These are phyloP conservation scores for Cytidiella melzeri DNA, from an alignment of 768 basidiomycete genomes.

Conservation along the genomic window DNA sequence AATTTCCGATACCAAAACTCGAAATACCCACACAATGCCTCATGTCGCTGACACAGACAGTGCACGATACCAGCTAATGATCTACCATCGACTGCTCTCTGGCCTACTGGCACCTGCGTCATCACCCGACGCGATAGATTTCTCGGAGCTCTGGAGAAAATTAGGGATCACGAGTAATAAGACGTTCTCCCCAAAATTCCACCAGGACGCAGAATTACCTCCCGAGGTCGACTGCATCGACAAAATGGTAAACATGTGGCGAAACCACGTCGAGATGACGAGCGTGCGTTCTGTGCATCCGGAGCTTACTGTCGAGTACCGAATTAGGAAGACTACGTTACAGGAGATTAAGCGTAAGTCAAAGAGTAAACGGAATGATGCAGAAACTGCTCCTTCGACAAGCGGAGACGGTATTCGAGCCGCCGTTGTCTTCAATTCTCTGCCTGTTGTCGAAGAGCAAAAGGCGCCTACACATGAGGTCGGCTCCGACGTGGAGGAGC, in stretches of 20 bases:
- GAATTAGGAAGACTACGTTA: conserved; percentile 16
- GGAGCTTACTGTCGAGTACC: conserved; percentile 47
- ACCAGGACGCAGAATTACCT: conserved; percentile 25
- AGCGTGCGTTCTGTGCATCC: conserved; percentile 31
- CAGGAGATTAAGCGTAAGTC: conserved; percentile 1
- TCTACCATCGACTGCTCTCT: conserved; percentile 64
- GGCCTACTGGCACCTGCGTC: conserved; percentile 36
- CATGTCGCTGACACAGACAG: conserved; percentile 49
- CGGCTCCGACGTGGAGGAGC: background rate
- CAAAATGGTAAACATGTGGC: conserved; percentile 29
- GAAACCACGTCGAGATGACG: conserved; percentile 17
- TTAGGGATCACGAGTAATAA: conserved; percentile 37
- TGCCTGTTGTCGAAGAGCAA: background rate
- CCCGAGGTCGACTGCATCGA: conserved; percentile 20
- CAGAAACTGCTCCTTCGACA: background rate
- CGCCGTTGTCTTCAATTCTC: background rate
- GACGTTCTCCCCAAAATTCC: conserved; percentile 46
- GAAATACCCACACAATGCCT: conserved; percentile 44
- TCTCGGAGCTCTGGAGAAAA: conserved; percentile 44
- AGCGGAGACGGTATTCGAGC: background rate
- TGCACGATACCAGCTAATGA: conserved; percentile 68
- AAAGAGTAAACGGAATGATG: background rate
- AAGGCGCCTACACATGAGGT: background rate
- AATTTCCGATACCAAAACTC: conserved; percentile 68
- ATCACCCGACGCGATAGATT: conserved; percentile 39